Percentiles rank a stretch among this genome's conserved stretches.
Conservation (phyloP, 129 eudicot genomes). For the Arctium minus region DNA sequence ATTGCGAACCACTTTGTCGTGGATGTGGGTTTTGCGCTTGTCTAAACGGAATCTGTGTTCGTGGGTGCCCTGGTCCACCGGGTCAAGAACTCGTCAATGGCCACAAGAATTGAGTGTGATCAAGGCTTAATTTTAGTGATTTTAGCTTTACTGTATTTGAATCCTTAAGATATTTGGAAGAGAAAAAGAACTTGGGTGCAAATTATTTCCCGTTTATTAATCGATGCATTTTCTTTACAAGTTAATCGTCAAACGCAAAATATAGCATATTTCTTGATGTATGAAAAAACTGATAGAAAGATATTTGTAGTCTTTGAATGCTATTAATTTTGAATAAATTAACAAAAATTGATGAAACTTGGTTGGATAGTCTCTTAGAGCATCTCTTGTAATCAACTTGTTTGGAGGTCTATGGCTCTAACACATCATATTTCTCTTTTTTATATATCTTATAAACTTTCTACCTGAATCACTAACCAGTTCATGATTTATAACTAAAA, state of each 20-base stretch:
- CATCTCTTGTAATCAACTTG: neutral
- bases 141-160: neutral
- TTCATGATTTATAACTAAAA: too few relatives aligned
- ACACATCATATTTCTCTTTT: neutral
- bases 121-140: neutral
- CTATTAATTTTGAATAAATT: neutral
- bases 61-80: slow-evolving; percentile 24
- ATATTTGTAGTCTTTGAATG: neutral
- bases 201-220: neutral
- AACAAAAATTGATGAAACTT: neutral
- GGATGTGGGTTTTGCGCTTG: slow-evolving; percentile 24
- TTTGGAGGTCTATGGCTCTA: too few relatives aligned
- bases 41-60: slow-evolving; percentile 1
- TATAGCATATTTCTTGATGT: neutral
- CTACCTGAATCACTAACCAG: too few relatives aligned
- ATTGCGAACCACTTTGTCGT: slow-evolving; percentile 20
- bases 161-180: neutral
- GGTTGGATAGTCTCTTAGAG: neutral
- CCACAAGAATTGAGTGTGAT: neutral
- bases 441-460: too few relatives aligned
- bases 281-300: neutral
- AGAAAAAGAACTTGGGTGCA: neutral
- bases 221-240: neutral
- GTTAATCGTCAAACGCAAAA: neutral
- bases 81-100: neutral